phyloP scores from a whole-genome alignment of 2,329 filamentous ascomycete genomes.

The Colletotrichum liaoningense region DNA sequence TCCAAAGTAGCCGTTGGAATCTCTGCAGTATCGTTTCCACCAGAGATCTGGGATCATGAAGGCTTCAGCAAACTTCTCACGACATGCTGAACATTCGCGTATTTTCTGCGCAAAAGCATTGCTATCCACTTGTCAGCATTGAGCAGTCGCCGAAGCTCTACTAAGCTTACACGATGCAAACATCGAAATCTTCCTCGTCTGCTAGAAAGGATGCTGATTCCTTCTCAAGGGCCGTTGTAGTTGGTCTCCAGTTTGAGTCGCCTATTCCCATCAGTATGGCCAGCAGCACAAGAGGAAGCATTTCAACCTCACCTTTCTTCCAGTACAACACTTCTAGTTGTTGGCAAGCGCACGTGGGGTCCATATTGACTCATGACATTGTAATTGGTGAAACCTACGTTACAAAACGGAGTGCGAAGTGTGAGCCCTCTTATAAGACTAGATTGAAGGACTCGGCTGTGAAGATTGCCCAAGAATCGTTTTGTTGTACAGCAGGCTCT shows the following conservation, averaged over 20 bases:
- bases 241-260: neutral
- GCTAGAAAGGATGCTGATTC: neutral
- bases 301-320: slow-evolving; percentile 12
- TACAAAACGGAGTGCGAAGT: too few species aligned
- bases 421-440: neutral
- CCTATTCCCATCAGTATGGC: neutral
- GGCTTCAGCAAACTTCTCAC: slow-evolving; percentile 36
- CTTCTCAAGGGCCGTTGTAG: neutral
- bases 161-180: slow-evolving; percentile 24
- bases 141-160: too few species aligned
- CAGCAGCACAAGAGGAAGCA: too few species aligned
- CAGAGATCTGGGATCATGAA: slow-evolving; percentile 47
- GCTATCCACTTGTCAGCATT: slow-evolving; percentile 36
- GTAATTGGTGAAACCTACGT: too few species aligned
- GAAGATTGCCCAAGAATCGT: too few species aligned
- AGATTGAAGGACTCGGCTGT: neutral
- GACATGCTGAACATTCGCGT: slow-evolving; percentile 44
- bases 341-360: neutral
- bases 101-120: slow-evolving; percentile 45
- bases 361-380: neutral
- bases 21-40: slow-evolving; percentile 48
- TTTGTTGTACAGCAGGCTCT: neutral
- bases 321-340: slow-evolving; percentile 5
- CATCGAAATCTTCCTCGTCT: neutral
- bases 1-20: slow-evolving; percentile 54